Evolutionary conservation across 2,329 filamentous ascomycete species (phyloP).

Genomic region (Botrytis deweyae): DNA sequence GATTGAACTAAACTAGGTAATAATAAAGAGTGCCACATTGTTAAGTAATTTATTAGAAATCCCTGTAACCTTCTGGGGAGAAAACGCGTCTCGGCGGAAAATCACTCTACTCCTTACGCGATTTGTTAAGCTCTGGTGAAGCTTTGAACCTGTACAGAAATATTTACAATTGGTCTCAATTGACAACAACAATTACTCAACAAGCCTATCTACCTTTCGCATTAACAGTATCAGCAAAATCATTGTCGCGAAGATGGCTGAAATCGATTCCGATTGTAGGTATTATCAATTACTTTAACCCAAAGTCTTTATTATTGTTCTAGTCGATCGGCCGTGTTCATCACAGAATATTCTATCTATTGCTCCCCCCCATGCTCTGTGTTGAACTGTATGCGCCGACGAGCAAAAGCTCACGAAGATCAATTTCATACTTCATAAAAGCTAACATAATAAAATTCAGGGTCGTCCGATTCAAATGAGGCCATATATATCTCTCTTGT

Average conservation of each 20-base stretch:
- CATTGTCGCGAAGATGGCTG: constrained; percentile 28
- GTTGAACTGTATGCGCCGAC: constrained; percentile 1
- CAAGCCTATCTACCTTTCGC: not conserved
- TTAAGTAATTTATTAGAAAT: constrained; percentile 2
- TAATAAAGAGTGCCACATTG: not conserved
- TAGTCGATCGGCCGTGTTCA: not conserved
- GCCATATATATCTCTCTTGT: constrained; percentile 62
- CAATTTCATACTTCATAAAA: not conserved
- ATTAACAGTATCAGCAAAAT: not conserved
- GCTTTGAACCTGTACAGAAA: constrained; percentile 3
- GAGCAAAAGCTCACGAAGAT: not conserved
- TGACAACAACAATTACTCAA: not conserved
- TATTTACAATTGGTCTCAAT: not conserved
- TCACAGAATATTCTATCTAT: not conserved
- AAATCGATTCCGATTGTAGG: constrained; percentile 32
- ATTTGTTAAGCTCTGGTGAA: not conserved
- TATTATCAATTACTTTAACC: constrained; percentile 3
- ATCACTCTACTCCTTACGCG: constrained; percentile 33
- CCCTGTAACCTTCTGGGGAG: not conserved
- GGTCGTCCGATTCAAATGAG: constrained; percentile 44
- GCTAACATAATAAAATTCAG: constrained; percentile 26
- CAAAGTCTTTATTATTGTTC: not conserved
- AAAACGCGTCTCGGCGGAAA: constrained; percentile 22
- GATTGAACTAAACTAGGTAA: not conserved
- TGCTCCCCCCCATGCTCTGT: too few relatives aligned